Conservation (phyloP, 805 yeast species). For the Metschnikowia orientalis region DNA sequence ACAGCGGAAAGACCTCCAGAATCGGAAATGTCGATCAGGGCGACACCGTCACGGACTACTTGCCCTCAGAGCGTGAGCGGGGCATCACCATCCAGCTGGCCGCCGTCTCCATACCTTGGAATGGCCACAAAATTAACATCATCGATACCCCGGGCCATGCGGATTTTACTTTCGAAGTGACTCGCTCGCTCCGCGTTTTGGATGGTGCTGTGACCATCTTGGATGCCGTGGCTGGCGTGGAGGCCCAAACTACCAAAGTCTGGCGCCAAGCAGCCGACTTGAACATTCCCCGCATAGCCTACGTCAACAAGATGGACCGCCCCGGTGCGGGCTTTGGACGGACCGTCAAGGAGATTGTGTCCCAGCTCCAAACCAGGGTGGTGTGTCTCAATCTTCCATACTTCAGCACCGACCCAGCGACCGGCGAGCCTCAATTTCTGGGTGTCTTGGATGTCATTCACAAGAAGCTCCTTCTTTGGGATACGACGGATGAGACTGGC, state of each 20-base stretch:
- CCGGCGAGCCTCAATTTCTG: constrained; percentile 43
- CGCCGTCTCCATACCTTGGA: constrained; percentile 90
- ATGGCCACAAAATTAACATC: constrained; percentile 66
- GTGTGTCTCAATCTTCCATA: constrained; percentile 75
- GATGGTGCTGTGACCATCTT: constrained; percentile 93
- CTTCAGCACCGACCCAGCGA: constrained; percentile 37
- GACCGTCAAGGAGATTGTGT: constrained; percentile 78
- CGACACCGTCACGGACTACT: constrained; percentile 89
- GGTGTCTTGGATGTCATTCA: constrained; percentile 78
- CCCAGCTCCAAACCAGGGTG: constrained; percentile 69
- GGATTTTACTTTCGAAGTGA: constrained; percentile 93
- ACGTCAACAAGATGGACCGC: constrained; percentile 93
- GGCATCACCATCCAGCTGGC: constrained; percentile 98
- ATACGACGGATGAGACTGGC: constrained; percentile 43
- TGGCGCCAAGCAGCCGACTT: constrained; percentile 80
- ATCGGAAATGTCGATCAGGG: constrained; percentile 96
- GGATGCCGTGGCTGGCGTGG: constrained; percentile 97
- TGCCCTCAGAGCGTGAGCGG: constrained; percentile 84
- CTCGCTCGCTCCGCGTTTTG: constrained; percentile 78
- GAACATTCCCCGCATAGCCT: constrained; percentile 71
- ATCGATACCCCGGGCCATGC: constrained; percentile 99
- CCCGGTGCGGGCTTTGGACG: constrained; percentile 93
- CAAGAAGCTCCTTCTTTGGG: constrained; percentile 56
- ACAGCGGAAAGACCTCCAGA: constrained; percentile 71
- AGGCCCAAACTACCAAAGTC: constrained; percentile 95